Evolutionary conservation across 306 rosid genomes (phyloP).

Genomic region (Quillaja saponaria): DNA sequence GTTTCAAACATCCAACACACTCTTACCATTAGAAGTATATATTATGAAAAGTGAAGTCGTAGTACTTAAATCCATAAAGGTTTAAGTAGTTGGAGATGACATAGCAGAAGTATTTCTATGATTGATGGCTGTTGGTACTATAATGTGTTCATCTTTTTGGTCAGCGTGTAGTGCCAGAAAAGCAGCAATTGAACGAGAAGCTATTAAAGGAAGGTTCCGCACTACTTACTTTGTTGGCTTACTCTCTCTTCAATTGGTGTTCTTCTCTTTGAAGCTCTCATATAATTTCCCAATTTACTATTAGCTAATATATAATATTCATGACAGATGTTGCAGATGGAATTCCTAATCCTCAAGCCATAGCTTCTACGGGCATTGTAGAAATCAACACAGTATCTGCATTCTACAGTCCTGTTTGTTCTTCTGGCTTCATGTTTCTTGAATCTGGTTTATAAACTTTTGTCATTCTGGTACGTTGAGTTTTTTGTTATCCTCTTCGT

Average conservation of each 20-base stretch:
- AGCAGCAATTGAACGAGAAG: conserved; percentile 67
- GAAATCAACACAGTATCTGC: conserved; percentile 77
- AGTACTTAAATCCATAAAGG: conserved; percentile 3
- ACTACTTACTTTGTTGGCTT: conserved; percentile 1
- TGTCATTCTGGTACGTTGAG: conserved; percentile 81
- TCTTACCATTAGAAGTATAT: too few relatives aligned
- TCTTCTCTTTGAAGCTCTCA: too few relatives aligned
- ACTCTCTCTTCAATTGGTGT: conserved; percentile 11
- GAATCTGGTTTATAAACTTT: conserved; percentile 71
- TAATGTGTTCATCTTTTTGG: conserved; percentile 94
- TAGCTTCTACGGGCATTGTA: conserved; percentile 53
- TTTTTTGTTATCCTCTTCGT: conserved; percentile 92
- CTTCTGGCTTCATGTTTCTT: conserved; percentile 81
- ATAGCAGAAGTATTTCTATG: conserved; percentile 93
- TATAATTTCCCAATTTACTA: conserved; percentile 7
- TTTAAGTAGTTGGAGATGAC: conserved; percentile 44
- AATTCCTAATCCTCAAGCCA: conserved; percentile 37
- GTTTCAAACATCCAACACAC: too few relatives aligned
- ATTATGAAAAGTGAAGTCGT: too few relatives aligned
- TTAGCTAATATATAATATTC: conserved; percentile 24
- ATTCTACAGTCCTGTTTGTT: conserved; percentile 76
- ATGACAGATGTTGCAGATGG: conserved; percentile 73
- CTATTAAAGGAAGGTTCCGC: conserved; percentile 60
- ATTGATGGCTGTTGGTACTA: conserved; percentile 91
- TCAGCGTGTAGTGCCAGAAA: conserved; percentile 87